phyloP scores from a whole-genome alignment of 805 yeast species.

The Priceomyces medius region DNA sequence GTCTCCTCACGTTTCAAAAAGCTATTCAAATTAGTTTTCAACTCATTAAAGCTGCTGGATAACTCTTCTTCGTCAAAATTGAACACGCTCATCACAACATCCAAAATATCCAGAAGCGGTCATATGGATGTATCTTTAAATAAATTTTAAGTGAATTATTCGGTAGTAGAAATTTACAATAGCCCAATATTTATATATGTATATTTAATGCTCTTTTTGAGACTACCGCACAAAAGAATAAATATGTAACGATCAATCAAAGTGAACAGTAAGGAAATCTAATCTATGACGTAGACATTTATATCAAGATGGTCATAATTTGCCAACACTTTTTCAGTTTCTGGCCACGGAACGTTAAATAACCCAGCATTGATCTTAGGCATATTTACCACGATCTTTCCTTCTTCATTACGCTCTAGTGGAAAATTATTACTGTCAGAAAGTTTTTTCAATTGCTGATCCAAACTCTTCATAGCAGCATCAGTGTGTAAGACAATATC shows the following conservation, averaged over 20 bases:
- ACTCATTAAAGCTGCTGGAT: conserved; percentile 3
- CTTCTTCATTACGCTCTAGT: conserved; percentile 10
- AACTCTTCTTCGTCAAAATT: conserved; percentile 16
- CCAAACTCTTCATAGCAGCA: conserved; percentile 48
- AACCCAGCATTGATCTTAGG: conserved; percentile 82
- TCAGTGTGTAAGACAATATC: conserved; percentile 54
- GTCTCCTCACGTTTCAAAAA: conserved; percentile 3
- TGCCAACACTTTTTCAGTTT: conserved; percentile 55
- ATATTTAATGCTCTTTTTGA: no score
- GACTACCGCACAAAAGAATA: no score
- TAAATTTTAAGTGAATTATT: no score
- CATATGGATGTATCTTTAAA: neutral
- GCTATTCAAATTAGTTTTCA: conserved; percentile 1
- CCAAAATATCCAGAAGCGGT: neutral
- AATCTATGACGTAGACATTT: conserved; percentile 48
- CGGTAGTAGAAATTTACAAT: no score
- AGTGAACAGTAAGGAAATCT: no score
- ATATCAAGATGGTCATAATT: conserved; percentile 29
- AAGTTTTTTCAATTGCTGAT: conserved; percentile 28
- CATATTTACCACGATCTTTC: conserved; percentile 47
- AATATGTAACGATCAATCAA: no score
- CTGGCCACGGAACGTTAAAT: conserved; percentile 75
- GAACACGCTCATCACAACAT: conserved; percentile 10
- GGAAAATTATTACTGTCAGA: conserved; percentile 2
- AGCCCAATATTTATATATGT: no score